A percentile compares a stretch with the other conserved stretches of the same genome.
Evolutionary conservation across 75 land plant genomes (phyloP).

Genomic region (Sequoia sempervirens): DNA sequence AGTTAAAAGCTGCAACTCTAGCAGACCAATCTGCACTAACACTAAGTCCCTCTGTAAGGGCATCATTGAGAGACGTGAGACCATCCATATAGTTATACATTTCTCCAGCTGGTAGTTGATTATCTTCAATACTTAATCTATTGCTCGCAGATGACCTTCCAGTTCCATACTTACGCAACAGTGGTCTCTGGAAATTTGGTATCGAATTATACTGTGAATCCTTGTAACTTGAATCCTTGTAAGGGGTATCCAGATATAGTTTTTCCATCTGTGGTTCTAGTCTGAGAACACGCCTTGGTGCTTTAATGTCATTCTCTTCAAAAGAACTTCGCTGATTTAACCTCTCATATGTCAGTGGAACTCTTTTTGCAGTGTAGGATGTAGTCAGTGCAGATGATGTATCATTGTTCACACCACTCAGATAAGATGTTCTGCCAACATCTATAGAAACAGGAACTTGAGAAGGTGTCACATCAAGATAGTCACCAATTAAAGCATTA

Average conservation of each 20-base stretch:
- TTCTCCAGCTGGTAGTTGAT: slow-evolving; percentile 54
- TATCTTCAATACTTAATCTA: slow-evolving; percentile 76
- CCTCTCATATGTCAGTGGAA: slow-evolving; percentile 44
- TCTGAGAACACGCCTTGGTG: slow-evolving; percentile 35
- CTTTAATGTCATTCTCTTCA: slow-evolving; percentile 57
- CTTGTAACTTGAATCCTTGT: slow-evolving; percentile 39
- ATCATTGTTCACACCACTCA: slow-evolving; percentile 30
- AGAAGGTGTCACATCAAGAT: slow-evolving; percentile 34
- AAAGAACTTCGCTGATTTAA: slow-evolving; percentile 39
- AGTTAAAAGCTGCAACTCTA: slow-evolving; percentile 92
- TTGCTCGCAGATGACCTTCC: slow-evolving; percentile 56
- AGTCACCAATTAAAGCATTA: slow-evolving; percentile 26
- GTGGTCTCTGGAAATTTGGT: slow-evolving; percentile 93
- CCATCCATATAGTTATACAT: slow-evolving; percentile 61
- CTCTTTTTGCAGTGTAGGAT: slow-evolving; percentile 38
- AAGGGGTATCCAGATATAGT: slow-evolving; percentile 40
- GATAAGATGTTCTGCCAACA: slow-evolving; percentile 29
- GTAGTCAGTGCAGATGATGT: slow-evolving; percentile 27
- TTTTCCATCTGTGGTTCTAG: slow-evolving; percentile 51
- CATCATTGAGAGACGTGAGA: slow-evolving; percentile 88
- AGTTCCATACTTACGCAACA: slow-evolving; percentile 58
- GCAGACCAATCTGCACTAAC: slow-evolving; percentile 93
- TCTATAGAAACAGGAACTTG: slow-evolving; percentile 52
- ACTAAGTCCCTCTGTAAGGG: slow-evolving; percentile 89
- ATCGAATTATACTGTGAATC: slow-evolving; percentile 48